A percentile compares a stretch with the other conserved stretches of the same genome.
phyloP scores from a whole-genome alignment of 2,329 filamentous ascomycete species.

The Fusarium fracticaudum region DNA sequence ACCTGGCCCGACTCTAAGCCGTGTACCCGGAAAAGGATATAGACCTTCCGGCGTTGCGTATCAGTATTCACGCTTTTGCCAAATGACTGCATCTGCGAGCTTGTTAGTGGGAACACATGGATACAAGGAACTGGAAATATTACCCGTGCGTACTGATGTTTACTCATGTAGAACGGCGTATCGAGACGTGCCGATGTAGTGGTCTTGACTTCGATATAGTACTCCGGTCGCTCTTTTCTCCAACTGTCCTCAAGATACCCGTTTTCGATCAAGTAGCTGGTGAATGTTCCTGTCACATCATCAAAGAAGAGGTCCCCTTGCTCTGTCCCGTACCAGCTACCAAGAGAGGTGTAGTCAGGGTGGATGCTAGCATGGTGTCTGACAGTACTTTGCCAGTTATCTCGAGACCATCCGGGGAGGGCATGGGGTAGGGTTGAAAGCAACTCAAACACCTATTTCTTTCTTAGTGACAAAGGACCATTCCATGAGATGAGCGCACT shows the following conservation, averaged over 20 bases:
- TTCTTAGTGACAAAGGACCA: fast-evolving
- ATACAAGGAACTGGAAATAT: fast-evolving
- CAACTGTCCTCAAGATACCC: background rate
- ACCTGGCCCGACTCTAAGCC: background rate
- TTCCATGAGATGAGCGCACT: fast-evolving
- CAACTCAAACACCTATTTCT: background rate
- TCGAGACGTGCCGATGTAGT: background rate
- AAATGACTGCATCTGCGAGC: background rate
- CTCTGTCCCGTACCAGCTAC: background rate
- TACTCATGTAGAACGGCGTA: background rate
- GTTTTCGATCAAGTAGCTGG: background rate
- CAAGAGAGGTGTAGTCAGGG: background rate
- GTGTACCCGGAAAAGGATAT: fast-evolving
- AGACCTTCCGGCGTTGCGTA: background rate
- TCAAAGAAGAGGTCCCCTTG: background rate
- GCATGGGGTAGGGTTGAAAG: background rate
- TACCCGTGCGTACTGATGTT: background rate
- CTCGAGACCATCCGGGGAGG: background rate
- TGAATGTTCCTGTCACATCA: background rate
- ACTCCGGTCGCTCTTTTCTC: background rate
- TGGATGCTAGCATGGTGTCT: background rate
- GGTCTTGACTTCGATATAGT: background rate
- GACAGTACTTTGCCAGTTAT: constrained; percentile 1
- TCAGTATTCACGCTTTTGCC: background rate
- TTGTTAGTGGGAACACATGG: fast-evolving